Conservation (phyloP, 176 grass and related monocot genomes). For the Elaeis guineensis region DNA sequence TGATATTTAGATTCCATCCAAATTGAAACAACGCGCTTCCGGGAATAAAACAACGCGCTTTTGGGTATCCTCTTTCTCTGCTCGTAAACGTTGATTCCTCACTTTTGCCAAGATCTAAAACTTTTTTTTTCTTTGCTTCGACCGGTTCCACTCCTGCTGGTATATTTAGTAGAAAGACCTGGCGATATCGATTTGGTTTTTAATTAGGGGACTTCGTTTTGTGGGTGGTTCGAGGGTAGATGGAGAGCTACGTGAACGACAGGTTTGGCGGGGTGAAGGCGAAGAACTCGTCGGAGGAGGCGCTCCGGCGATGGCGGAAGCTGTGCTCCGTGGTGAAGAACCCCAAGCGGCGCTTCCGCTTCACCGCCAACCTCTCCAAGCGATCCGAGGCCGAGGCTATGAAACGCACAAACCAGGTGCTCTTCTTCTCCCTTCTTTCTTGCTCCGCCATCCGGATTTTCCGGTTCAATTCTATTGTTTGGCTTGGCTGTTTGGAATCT, state of each 20-base stretch:
- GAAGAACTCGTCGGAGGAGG: constrained; percentile 17
- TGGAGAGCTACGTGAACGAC: constrained; percentile 17
- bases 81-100: too few species aligned
- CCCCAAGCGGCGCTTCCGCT: constrained; percentile 20
- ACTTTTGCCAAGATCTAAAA: too few species aligned
- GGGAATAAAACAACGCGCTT: too few species aligned
- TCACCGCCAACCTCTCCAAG: constrained; percentile 24
- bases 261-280: constrained; percentile 14
- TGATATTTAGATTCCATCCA: too few species aligned
- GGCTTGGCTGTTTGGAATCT: too few species aligned
- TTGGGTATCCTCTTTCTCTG: too few species aligned
- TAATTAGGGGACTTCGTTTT: not conserved
- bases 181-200: not conserved
- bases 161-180: too few species aligned
- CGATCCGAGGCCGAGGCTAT: constrained; percentile 19
- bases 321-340: constrained; percentile 18
- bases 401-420: constrained; percentile 16
- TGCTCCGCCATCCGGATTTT: not conserved
- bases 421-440: not conserved
- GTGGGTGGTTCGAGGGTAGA: not conserved
- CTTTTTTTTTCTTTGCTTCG: too few species aligned
- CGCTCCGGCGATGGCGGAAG: constrained; percentile 19
- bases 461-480: not conserved
- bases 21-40: too few species aligned
- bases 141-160: too few species aligned